Base-by-base conservation (phyloP, 225 moss, liverwort and hornwort genomes). In the Lunularia cruciata region DNA sequence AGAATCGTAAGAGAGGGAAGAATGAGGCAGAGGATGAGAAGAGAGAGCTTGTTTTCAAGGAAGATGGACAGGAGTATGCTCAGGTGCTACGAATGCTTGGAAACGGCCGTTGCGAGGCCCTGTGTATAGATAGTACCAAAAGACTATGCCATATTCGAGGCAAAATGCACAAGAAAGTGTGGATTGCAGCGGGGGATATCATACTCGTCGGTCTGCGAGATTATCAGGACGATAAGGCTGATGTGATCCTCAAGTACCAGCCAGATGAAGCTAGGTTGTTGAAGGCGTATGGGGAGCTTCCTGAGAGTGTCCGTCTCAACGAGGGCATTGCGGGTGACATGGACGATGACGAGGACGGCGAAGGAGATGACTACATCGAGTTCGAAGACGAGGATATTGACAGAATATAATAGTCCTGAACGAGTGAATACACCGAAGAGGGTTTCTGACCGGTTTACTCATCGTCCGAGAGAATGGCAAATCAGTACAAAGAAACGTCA, bases 101-200 rank as follows among this genome's bases (percentile, higher is more conserved):
- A 5, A 86, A 84, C 43, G 81, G 84, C 19, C 78, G 83, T 4
- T 86, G 83, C 47, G 81, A 83, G 39, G 86, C 81, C 23, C 82
- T 83, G 11, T 87, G 85, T 70, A 88, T 88, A 55, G 83, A 88
- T 35, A 78, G 85, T 30, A 83, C 81, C 25, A 88, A 83, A 72
- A 65, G 88, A 42, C 47, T 88, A 62, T 83, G 85, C 23, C 85
- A 88, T 23, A 88, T 88, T 54, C 83, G 85, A 0, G 88, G 88
- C 4, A 88, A 88, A 75, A 88, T 88, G 88, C 88, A 85, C n/a
- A 85, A 88, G 70, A 84, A 86, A 81, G 86, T 86, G 15, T 86
- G 84, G 84, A 86, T 86, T 43, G 83, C 84, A 4, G 81, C 86
- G 5, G 79, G 81, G 14, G 86, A 86, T 32, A 86, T 86, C 39